These are phyloP conservation scores for Balakata baccata DNA, from an alignment of 345 rosid genomes.

Conservation along the genomic window DNA sequence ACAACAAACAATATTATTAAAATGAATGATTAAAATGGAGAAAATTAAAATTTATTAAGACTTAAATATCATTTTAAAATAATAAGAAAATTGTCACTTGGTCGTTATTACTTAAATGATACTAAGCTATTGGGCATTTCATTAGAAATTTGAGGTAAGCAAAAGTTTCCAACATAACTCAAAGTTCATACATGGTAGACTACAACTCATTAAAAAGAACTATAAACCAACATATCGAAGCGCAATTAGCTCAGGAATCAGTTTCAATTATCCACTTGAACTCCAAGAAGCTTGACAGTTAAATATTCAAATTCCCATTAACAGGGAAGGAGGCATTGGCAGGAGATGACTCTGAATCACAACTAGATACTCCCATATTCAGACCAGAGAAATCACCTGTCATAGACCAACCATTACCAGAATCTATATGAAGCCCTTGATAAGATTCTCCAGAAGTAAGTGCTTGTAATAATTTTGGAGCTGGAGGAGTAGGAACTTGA, in stretches of 20 bases:
- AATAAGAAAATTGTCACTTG: too few species aligned
- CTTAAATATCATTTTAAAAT: too few species aligned
- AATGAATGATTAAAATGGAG: too few species aligned
- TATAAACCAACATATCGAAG: not conserved
- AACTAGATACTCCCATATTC: constrained; percentile 40
- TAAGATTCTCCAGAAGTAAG: constrained; percentile 75
- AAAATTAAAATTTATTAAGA: too few species aligned
- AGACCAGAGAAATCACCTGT: constrained; percentile 38
- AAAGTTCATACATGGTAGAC: too few species aligned
- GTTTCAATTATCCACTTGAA: not conserved
- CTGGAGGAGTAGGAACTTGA: constrained; percentile 46
- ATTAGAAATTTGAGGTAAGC: too few species aligned
- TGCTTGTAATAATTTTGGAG: constrained; percentile 77
- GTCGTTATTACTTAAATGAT: too few species aligned
- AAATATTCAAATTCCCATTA: constrained; percentile 21
- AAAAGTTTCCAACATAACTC: not conserved
- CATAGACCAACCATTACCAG: constrained; percentile 22
- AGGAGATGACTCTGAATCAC: constrained; percentile 47
- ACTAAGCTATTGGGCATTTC: too few species aligned
- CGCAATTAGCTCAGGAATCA: not conserved
- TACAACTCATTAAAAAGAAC: not conserved
- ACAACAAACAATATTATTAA: too few species aligned
- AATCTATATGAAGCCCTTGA: constrained; percentile 43
- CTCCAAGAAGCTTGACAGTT: not conserved
- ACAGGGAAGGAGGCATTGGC: constrained; percentile 39